Conservation (phyloP, 140 eudicot species). For the Ambrosia hybrid region DNA sequence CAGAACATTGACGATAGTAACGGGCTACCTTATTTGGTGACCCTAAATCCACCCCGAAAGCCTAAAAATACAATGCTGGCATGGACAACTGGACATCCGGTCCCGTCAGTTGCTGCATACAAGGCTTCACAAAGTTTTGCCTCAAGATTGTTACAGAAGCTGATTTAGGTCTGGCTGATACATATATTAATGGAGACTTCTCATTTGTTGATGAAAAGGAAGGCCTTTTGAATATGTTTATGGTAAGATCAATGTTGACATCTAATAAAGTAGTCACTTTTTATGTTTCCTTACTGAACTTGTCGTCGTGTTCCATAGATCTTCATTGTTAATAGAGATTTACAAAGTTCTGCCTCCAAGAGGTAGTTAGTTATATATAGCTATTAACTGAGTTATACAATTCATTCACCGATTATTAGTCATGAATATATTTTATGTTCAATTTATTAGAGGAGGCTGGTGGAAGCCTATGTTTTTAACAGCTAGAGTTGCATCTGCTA, state of each 20-base stretch:
- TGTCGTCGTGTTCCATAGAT: slow-evolving; percentile 43
- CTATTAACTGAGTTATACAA: neutral
- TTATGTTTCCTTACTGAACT: slow-evolving; percentile 4
- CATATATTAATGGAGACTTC: slow-evolving; percentile 85
- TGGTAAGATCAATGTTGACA: slow-evolving; percentile 14
- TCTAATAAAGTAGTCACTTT: neutral
- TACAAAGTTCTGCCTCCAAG: slow-evolving; percentile 42
- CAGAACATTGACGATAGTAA: slow-evolving; percentile 57
- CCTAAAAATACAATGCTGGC: slow-evolving; percentile 63
- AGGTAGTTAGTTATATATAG: slow-evolving; percentile 25
- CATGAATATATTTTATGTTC: slow-evolving; percentile 6
- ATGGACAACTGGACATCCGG: slow-evolving; percentile 92
- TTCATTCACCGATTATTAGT: neutral
- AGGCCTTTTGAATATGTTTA: slow-evolving; percentile 76
- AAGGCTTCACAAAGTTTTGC: slow-evolving; percentile 66
- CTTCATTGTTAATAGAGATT: slow-evolving; percentile 63
- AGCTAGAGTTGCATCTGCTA: slow-evolving; percentile 88
- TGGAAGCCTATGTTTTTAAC: slow-evolving; percentile 92
- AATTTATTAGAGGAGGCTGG: slow-evolving; percentile 86
- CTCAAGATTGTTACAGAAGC: slow-evolving; percentile 81
- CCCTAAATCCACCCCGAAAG: slow-evolving; percentile 75
- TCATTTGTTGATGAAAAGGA: slow-evolving; percentile 81
- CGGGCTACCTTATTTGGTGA: slow-evolving; percentile 69
- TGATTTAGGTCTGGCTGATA: slow-evolving; percentile 98
- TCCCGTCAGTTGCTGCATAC: slow-evolving; percentile 90